phyloP scores from a whole-genome alignment of 2,329 filamentous ascomycete species.

The Conoideocrella luteorostrata region DNA sequence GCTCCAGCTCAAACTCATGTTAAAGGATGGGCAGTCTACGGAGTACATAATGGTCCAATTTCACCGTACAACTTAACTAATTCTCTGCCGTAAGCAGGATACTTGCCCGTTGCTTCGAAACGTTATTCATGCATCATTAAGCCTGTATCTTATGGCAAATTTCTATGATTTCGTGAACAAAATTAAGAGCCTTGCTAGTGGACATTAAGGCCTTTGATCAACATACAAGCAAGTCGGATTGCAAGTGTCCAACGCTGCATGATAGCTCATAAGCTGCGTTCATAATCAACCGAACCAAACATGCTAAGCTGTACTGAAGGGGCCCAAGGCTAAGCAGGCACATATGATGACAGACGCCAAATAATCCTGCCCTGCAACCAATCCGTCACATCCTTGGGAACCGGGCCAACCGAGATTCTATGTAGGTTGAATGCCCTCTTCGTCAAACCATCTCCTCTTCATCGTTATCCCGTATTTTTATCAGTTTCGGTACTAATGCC shows the following conservation, averaged over 20 bases:
- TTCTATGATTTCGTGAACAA: neutral
- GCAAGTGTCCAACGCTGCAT: neutral
- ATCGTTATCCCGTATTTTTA: neutral
- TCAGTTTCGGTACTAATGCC: no score
- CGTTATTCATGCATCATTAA: neutral
- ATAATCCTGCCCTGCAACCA: conserved; percentile 18
- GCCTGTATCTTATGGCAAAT: neutral
- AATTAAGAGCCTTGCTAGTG: conserved; percentile 1
- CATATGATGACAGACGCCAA: conserved; percentile 25
- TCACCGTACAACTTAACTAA: no score
- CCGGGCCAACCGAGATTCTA: neutral
- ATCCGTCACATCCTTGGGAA: neutral
- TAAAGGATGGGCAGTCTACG: no score
- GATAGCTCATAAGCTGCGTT: neutral
- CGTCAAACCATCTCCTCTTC: neutral
- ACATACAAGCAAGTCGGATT: conserved; percentile 2
- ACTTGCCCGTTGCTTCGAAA: no score
- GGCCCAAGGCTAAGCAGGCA: conserved; percentile 15
- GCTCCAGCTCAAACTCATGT: neutral
- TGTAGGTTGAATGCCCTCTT: neutral
- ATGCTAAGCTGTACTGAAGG: neutral
- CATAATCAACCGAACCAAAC: neutral
- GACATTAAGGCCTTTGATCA: no score
- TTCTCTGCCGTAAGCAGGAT: no score
- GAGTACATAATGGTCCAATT: no score